Evolutionary conservation across 140 eudicot genomes (phyloP).

Genomic region (Anethum foeniculum): DNA sequence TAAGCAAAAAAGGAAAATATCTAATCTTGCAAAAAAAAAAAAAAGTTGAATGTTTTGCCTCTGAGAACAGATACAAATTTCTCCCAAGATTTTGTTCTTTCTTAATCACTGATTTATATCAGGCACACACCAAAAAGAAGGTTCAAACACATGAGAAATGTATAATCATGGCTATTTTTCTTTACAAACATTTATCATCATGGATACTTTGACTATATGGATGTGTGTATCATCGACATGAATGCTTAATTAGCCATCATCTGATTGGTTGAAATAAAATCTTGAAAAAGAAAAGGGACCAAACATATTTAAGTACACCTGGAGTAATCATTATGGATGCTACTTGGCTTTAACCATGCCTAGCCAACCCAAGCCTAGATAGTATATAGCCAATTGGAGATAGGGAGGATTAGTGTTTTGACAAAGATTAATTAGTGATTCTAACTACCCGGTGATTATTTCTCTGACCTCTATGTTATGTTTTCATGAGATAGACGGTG

Average conservation of each 20-base stretch:
- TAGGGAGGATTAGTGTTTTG: neutral
- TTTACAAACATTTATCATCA: conserved; percentile 33
- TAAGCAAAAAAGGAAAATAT: conserved; percentile 2
- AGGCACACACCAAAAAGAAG: conserved; percentile 6
- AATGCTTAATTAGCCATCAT: conserved; percentile 10
- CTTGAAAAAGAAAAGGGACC: neutral
- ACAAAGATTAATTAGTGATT: neutral
- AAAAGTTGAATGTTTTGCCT: neutral
- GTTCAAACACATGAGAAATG: conserved; percentile 27
- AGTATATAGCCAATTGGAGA: neutral
- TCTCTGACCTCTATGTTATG: neutral
- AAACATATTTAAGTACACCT: conserved; percentile 1
- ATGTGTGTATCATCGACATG: neutral
- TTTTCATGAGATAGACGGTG: too few relatives aligned
- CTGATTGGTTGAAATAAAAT: conserved; percentile 2
- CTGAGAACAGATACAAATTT: neutral
- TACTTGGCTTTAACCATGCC: neutral
- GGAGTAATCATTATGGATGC: neutral
- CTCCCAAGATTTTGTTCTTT: neutral
- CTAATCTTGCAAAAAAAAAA: conserved; percentile 13
- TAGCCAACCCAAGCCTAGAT: neutral
- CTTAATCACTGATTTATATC: neutral
- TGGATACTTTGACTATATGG: conserved; percentile 35
- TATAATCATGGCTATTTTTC: conserved; percentile 28
- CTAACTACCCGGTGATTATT: neutral